Conservation (phyloP, 2,329 filamentous ascomycete genomes). For the Neofusicoccum sp. region DNA sequence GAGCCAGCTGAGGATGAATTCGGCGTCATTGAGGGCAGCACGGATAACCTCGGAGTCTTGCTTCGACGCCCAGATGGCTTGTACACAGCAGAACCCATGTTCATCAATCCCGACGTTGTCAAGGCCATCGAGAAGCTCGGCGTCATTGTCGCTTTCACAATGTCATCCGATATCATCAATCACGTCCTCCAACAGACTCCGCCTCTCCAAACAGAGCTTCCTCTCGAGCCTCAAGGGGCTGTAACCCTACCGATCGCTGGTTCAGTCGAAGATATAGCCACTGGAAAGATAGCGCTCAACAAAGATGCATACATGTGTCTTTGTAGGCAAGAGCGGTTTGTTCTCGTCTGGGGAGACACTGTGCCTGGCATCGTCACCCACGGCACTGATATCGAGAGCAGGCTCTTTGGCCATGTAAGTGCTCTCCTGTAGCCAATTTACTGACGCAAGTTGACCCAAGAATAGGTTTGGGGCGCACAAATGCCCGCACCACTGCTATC, state of each 20-base stretch:
- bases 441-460: background rate
- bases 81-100: conserved; percentile 43
- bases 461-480: conserved; percentile 26
- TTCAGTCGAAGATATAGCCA: conserved; percentile 36
- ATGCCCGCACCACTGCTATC: conserved; percentile 18
- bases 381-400: conserved; percentile 29
- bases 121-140: conserved; percentile 42
- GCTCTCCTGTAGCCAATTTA: background rate
- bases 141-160: conserved; percentile 44
- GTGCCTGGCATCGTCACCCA: conserved; percentile 42
- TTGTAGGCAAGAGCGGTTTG: conserved; percentile 41
- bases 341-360: conserved; percentile 47
- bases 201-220: conserved; percentile 40
- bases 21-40: conserved; percentile 25
- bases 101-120: conserved; percentile 34
- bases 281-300: conserved; percentile 40
- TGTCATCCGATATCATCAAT: conserved; percentile 45
- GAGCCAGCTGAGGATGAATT: conserved; percentile 30
- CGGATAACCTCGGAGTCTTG: conserved; percentile 22
- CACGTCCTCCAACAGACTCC: conserved; percentile 39
- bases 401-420: conserved; percentile 14
- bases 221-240: conserved; percentile 1
- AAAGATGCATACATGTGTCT: conserved; percentile 43
- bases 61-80: conserved; percentile 26
- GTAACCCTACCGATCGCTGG: conserved; percentile 42